phyloP scores from a whole-genome alignment of 805 yeast species.

The Barnettozyma populi region DNA sequence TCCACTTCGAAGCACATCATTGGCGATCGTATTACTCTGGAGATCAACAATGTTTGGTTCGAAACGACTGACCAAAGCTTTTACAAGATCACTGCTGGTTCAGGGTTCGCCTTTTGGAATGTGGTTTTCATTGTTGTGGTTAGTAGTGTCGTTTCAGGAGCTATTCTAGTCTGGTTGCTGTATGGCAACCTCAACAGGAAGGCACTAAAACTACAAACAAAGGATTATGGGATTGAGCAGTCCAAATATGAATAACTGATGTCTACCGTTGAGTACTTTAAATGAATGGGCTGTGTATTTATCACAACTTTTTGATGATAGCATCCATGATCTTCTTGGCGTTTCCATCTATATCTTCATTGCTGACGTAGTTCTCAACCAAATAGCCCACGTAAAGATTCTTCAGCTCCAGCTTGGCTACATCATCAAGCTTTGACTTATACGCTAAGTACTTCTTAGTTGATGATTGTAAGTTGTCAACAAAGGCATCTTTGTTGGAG shows the following conservation, averaged over 20 bases:
- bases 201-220: constrained; percentile 9
- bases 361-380: constrained; percentile 30
- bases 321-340: constrained; percentile 20
- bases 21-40: constrained; percentile 56
- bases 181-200: constrained; percentile 7
- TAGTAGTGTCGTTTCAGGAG: constrained; percentile 4
- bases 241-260: constrained; percentile 8
- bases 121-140: constrained; percentile 5
- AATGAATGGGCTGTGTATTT: background rate
- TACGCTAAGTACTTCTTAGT: constrained; percentile 68
- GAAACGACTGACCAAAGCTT: constrained; percentile 5
- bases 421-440: constrained; percentile 34
- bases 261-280: too few species aligned
- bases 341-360: constrained; percentile 13
- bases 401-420: constrained; percentile 29
- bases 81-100: background rate
- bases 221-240: constrained; percentile 9
- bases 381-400: constrained; percentile 26
- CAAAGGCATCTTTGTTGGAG: constrained; percentile 37
- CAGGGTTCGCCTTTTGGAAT: background rate
- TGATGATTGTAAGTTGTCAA: constrained; percentile 58
- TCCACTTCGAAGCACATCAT: constrained; percentile 53
- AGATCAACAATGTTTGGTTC: constrained; percentile 57
- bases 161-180: constrained; percentile 7
- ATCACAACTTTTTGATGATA: constrained; percentile 20